Evolutionary conservation across 2,329 filamentous ascomycete genomes (phyloP).

Genomic region (Aplosporella prunicola): DNA sequence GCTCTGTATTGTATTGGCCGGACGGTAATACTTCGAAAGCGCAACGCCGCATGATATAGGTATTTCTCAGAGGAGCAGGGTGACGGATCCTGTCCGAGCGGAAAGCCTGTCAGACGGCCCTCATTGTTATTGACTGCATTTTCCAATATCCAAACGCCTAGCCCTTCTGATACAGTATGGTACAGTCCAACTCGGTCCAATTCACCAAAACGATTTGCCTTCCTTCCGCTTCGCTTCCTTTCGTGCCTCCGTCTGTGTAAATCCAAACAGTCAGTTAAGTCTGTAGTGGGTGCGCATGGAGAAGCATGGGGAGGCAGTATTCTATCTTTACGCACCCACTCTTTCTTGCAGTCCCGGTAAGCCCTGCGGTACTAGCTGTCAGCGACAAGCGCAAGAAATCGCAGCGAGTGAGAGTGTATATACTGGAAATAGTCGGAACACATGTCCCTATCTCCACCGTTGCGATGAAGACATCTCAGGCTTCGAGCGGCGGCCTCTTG

Average conservation of each 20-base stretch:
- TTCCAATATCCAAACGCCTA: too few relatives aligned
- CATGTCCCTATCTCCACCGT: constrained; percentile 78
- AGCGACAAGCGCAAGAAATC: neutral
- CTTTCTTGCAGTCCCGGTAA: constrained; percentile 89
- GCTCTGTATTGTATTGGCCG: too few relatives aligned
- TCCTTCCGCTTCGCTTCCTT: constrained; percentile 32
- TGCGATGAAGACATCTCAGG: constrained; percentile 79
- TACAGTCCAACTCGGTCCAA: neutral
- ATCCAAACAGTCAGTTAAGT: too few relatives aligned
- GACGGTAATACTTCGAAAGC: too few relatives aligned
- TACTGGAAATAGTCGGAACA: constrained; percentile 94
- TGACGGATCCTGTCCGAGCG: too few relatives aligned
- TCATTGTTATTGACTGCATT: too few relatives aligned
- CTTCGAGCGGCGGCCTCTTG: constrained; percentile 83
- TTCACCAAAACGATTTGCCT: constrained; percentile 6
- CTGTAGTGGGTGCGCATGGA: neutral
- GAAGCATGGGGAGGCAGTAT: neutral
- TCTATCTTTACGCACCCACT: constrained; percentile 71
- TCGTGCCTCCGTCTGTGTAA: constrained; percentile 36
- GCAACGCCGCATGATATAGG: too few relatives aligned
- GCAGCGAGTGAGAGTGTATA: constrained; percentile 26
- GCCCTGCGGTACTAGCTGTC: constrained; percentile 47
- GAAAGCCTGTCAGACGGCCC: too few relatives aligned
- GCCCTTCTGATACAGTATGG: constrained; percentile 3
- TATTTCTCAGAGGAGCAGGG: too few relatives aligned